Evolutionary conservation across 129 eudicot genomes (phyloP).

Genomic region (Pulicaria dysenterica): DNA sequence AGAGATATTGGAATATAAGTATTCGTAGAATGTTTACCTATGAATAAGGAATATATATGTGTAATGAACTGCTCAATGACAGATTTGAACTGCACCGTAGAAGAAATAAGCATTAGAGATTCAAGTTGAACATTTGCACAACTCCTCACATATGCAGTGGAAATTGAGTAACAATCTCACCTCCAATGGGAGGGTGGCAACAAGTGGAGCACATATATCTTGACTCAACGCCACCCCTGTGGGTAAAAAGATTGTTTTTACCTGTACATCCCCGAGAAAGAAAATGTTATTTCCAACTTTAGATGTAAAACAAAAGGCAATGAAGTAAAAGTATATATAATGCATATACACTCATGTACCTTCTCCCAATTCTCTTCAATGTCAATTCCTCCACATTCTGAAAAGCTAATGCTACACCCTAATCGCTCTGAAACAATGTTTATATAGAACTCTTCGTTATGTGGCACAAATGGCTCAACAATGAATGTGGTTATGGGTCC

Average conservation of each 20-base stretch:
- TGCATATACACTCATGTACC: conserved; percentile 42
- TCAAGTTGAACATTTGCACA: conserved; percentile 2
- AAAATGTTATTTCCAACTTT: neutral
- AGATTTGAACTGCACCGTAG: conserved; percentile 53
- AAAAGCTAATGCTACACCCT: conserved; percentile 91
- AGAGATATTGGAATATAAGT: neutral
- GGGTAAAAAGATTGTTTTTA: conserved; percentile 77
- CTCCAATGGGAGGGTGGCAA: conserved; percentile 98
- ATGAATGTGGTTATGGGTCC: conserved; percentile 96
- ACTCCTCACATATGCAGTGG: neutral
- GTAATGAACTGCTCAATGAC: conserved; percentile 82
- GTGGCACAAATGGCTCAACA: conserved; percentile 95
- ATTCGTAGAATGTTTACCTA: conserved; percentile 45
- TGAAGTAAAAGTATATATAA: neutral
- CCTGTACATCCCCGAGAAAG: conserved; percentile 46
- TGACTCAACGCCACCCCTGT: conserved; percentile 76
- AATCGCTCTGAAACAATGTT: conserved; percentile 88
- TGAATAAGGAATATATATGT: conserved; percentile 55
- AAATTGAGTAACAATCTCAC: conserved; percentile 33
- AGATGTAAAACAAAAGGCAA: conserved; percentile 4
- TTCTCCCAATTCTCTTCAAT: conserved; percentile 99
- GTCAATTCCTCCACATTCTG: conserved; percentile 97
- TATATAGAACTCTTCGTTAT: conserved; percentile 77
- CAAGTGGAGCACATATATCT: conserved; percentile 90
- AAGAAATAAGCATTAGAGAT: conserved; percentile 19